Conservation (phyloP, 805 yeast species). For the Kuraishia ogatae region DNA sequence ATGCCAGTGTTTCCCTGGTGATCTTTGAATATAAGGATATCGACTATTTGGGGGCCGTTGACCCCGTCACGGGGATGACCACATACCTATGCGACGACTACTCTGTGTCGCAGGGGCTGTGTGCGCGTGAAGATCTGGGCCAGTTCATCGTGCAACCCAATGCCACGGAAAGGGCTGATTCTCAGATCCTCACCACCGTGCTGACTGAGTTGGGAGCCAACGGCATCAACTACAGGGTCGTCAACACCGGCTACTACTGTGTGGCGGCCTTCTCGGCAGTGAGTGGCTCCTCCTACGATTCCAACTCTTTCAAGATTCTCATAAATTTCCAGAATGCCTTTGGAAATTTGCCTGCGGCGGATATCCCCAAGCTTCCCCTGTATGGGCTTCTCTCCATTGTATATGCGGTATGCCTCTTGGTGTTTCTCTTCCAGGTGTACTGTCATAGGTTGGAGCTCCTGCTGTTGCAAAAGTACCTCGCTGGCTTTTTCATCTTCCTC, state of each 20-base stretch:
- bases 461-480: constrained; percentile 83
- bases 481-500: constrained; percentile 76
- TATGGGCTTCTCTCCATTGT: constrained; percentile 81
- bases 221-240: constrained; percentile 53
- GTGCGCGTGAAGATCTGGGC: constrained; percentile 47
- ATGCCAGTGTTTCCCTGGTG: constrained; percentile 50
- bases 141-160: constrained; percentile 49
- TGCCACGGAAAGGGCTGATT: constrained; percentile 31
- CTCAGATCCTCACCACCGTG: constrained; percentile 48
- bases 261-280: constrained; percentile 57
- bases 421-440: constrained; percentile 79
- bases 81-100: constrained; percentile 70
- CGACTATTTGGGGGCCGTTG: constrained; percentile 49
- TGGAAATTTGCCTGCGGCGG: constrained; percentile 84
- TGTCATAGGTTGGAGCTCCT: constrained; percentile 80
- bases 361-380: constrained; percentile 83
- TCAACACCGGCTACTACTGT: constrained; percentile 86
- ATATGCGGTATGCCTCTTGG: constrained; percentile 73
- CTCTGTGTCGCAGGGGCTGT: constrained; percentile 49
- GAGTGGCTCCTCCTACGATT: constrained; percentile 14
- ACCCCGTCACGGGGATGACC: constrained; percentile 29
- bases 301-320: constrained; percentile 46
- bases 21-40: constrained; percentile 82
- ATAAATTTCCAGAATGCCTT: constrained; percentile 86
- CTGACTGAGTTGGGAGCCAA: constrained; percentile 52